Evolutionary conservation across 495 filamentous ascomycete genomes (phyloP), one percentile per base, ranked within the genome.

Genomic region (Aspergillus saccharolyticus): DNA sequence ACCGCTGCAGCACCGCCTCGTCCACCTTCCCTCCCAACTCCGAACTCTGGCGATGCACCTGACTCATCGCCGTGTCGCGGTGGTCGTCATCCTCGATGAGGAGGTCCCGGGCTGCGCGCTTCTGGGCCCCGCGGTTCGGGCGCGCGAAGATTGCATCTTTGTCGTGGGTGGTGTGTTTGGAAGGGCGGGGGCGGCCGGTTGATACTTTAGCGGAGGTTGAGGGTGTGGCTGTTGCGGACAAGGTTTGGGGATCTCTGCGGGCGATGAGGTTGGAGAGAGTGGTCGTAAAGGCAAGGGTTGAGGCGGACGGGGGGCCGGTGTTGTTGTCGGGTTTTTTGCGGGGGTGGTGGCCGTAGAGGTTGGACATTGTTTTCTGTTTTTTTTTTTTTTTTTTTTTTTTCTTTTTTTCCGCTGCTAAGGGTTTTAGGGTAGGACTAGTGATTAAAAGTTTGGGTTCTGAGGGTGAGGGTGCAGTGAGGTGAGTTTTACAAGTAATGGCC

Each of bases 241-340:
- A 3, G 25, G 25, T 4, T 9, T 9, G 4, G 57, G 17, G 44
- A 82, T 70, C 39, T 78, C 70, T 44, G 86, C 73, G 70, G 44
- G 86, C 73, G 60, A 89, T 85, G 17, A 90, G 81, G 50, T 87
- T 88, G 60, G 84, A 83, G 55, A 96, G 82, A 44, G 90, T 83
- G 8, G 87, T 85, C 33, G 85, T 81, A 74, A 97, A 96, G 64
- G 86, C 81, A 53, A 95, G 84, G 60, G 83, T 88, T 54, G 86
- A 86, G 20, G 89, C 84, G 46, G 89, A 83, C 28, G 85, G 77
- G 47, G 86, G 53, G 74, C 79, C 57, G 77, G 76, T 44, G 10
- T 8, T 39, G 4, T 15, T 5, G 33, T 22, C 82, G 71, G 19
- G 33, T 30, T 50, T 50, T 24, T 30, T 50, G 16, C 84, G 84